These are phyloP conservation scores for Exophiala spinifera DNA, from an alignment of 2,329 filamentous ascomycete genomes.

Conservation along the genomic window DNA sequence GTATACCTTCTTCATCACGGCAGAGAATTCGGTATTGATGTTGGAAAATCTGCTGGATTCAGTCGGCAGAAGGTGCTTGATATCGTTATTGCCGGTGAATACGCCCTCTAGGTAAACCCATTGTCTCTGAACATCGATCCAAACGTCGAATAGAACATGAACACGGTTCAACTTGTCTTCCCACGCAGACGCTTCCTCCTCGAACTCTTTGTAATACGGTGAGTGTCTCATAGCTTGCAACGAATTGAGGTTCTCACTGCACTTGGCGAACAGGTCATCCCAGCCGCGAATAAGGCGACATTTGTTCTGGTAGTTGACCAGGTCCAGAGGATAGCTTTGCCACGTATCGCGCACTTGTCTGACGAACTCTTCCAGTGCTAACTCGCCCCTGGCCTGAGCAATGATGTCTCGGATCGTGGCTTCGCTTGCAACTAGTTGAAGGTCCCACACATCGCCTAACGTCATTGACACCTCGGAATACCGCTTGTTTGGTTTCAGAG, in stretches of 20 bases:
- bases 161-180: conserved; percentile 97
- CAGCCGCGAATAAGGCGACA: conserved; percentile 95
- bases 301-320: conserved; percentile 97
- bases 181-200: conserved; percentile 94
- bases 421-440: conserved; percentile 85
- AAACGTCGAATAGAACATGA: conserved; percentile 96
- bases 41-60: conserved; percentile 97
- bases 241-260: conserved; percentile 95
- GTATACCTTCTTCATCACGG: conserved; percentile 99
- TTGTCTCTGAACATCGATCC: conserved; percentile 99
- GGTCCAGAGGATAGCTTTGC: conserved; percentile 90
- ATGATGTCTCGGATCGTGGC: conserved; percentile 88
- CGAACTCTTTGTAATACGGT: conserved; percentile 98
- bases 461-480: conserved; percentile 95
- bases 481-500: conserved; percentile 84
- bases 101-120: conserved; percentile 99
- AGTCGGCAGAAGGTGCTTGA: conserved; percentile 94
- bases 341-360: conserved; percentile 95
- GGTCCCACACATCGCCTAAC: conserved; percentile 97
- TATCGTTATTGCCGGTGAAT: conserved; percentile 97
- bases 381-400: conserved; percentile 91
- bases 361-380: conserved; percentile 96
- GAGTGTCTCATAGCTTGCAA: conserved; percentile 98
- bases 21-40: conserved; percentile 97
- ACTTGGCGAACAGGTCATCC: conserved; percentile 98